These are phyloP conservation scores for Hypoxylon sp. DNA, from an alignment of 2,329 filamentous ascomycete species.

Conservation along the genomic window DNA sequence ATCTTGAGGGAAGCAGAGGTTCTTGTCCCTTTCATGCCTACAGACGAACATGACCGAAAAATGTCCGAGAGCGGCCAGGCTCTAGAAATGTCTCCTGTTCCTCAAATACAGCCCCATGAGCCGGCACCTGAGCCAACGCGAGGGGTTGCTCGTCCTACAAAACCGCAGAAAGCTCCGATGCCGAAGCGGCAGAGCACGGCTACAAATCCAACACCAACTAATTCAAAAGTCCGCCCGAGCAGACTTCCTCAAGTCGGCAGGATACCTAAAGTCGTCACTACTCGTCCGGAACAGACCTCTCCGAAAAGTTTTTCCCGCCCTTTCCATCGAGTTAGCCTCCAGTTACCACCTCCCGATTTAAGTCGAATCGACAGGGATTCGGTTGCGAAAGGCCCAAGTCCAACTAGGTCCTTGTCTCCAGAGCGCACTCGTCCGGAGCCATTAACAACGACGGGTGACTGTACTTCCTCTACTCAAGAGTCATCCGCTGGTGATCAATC, in stretches of 20 bases:
- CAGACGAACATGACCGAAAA: constrained; percentile 31
- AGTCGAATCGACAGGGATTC: constrained; percentile 57
- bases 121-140: constrained; percentile 1
- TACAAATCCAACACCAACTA: constrained; percentile 6
- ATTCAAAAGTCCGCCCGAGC: constrained; percentile 63
- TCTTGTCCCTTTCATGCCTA: constrained; percentile 43
- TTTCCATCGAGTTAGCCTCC: constrained; percentile 73
- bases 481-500: constrained; percentile 52
- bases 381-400: constrained; percentile 65
- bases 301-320: constrained; percentile 89
- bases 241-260: constrained; percentile 86
- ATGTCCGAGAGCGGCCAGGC: constrained; percentile 42
- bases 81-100: constrained; percentile 23
- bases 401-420: constrained; percentile 59
- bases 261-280: constrained; percentile 85
- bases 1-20: constrained; percentile 67
- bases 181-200: constrained; percentile 16
- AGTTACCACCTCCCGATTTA: constrained; percentile 54
- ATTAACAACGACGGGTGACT: constrained; percentile 54
- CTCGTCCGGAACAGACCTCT: constrained; percentile 75
- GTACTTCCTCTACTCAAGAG: constrained; percentile 53
- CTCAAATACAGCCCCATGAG: constrained; percentile 12
- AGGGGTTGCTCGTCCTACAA: background rate
- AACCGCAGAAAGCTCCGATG: constrained; percentile 14
- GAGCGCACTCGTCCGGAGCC: constrained; percentile 58